Evolutionary conservation across 352 stramenopile species (phyloP).

Genomic region (Hyphochytrium catenoides): DNA sequence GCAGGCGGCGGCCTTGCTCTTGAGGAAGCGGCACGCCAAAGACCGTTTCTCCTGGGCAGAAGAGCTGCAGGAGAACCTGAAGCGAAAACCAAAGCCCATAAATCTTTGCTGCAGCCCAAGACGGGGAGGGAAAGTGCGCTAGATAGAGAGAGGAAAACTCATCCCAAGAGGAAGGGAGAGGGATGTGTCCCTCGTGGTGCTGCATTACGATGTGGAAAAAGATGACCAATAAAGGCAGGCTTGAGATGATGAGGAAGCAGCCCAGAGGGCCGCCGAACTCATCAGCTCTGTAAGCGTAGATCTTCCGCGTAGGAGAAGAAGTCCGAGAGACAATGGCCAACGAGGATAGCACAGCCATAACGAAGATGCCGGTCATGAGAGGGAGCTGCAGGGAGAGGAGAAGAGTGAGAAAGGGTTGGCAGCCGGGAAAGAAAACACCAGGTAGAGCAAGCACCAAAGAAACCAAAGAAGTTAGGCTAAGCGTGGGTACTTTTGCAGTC

Average conservation of each 20-base stretch:
- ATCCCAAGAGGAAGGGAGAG: constrained; percentile 3
- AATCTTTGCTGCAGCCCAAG: constrained; percentile 9
- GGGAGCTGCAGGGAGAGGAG: no score
- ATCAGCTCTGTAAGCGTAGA: no score
- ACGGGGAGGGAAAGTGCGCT: constrained; percentile 8
- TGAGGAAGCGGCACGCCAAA: constrained; percentile 22
- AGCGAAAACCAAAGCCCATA: constrained; percentile 37
- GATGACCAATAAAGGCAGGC: constrained; percentile 30
- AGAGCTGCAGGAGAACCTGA: constrained; percentile 38
- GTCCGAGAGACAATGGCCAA: no score
- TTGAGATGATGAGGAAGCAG: constrained; percentile 22
- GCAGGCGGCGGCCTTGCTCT: constrained; percentile 14
- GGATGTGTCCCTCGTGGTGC: no score
- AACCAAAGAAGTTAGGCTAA: no score
- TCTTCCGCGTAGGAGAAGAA: no score
- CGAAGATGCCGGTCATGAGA: no score
- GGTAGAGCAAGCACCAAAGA: no score
- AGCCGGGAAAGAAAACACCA: no score
- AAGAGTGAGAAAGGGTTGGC: no score
- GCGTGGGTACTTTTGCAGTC: no score
- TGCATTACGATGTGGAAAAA: constrained; percentile 8
- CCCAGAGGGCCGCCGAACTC: constrained; percentile 67
- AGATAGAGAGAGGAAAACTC: constrained; percentile 7
- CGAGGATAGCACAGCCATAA: no score
- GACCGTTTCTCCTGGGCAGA: constrained; percentile 31